Evolutionary conservation across 2,329 filamentous ascomycete species (phyloP), one percentile per base, ranked within the genome.

Genomic region (Colletotrichum abscissum): DNA sequence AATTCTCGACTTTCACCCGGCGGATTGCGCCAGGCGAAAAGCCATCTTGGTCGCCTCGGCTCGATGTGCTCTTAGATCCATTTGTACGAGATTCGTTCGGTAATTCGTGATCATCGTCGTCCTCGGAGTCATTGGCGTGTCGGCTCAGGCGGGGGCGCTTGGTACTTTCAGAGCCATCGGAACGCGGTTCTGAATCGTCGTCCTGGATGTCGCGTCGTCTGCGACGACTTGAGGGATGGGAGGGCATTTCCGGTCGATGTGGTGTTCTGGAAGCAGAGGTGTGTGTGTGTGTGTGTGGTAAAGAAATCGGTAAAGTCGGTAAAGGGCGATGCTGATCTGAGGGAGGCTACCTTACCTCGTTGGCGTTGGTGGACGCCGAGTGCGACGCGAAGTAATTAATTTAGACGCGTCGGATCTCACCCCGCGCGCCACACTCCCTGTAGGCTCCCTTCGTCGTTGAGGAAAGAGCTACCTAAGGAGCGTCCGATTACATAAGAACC

Each of bases 11-110:
- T 77, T 91, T 93, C 60, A 99, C 95, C 46, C 95, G 91, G 62
- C 98, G 92, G 77, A 99, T 97, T 11, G 97, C 93, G 12, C 97
- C 97, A 3, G 95, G 92, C 75, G 94, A 89, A 74, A 88, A 91
- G 11, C 80, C 79, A 19, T 82, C 81, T 59, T 78, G 74, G 58
- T 75, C 75, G 46, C 24, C 19, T 14, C 67, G 49, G 38, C 30
- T 63, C 35, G 75, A 49, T 42, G 69, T 72, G 30, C 72, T 72
- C 26, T 75, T 74, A 11, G 72, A 28, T 26, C 66, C 69, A 12
- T 49, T 75, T 30, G 74, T 38, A 46, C 14, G 64, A n/a, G 63
- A 46, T 68, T 67, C 42, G n/a, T 72, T 58, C 11, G 62, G 11
- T n/a, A 69, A 57, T 56, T 57, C 70, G 57, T 60, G 16, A 46